Percentiles rank a stretch among this genome's conserved stretches.
phyloP scores from a whole-genome alignment of 257 asterid species.

The Leptodermis oblonga region DNA sequence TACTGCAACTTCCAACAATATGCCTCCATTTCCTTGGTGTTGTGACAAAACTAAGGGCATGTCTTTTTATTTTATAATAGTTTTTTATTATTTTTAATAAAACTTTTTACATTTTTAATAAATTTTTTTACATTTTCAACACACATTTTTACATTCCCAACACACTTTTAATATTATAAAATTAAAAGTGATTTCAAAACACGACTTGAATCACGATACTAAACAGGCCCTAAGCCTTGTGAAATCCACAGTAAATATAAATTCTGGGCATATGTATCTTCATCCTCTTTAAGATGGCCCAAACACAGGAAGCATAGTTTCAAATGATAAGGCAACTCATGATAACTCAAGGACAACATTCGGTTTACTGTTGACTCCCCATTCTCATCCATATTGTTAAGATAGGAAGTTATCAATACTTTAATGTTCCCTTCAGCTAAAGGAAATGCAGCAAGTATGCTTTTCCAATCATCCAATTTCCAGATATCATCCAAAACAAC shows the following conservation, averaged over 20 bases:
- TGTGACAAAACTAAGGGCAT: neutral
- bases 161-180: too few species aligned
- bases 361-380: neutral
- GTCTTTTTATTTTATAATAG: too few species aligned
- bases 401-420: neutral
- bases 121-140: too few species aligned
- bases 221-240: too few species aligned
- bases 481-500: conserved; percentile 16
- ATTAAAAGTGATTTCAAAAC: too few species aligned
- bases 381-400: neutral
- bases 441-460: neutral
- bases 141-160: too few species aligned
- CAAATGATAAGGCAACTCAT: neutral
- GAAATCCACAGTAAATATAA: neutral
- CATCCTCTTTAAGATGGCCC: neutral
- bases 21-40: neutral
- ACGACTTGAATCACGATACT: too few species aligned
- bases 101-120: too few species aligned
- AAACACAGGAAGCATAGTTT: neutral
- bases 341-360: neutral
- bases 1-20: neutral
- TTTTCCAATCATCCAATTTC: conserved; percentile 7
- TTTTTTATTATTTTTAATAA: too few species aligned
- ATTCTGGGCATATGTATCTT: fast-evolving
- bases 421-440: neutral